Conservation (phyloP, 164 flowering plant genomes). For the Tetracentron sinense region DNA sequence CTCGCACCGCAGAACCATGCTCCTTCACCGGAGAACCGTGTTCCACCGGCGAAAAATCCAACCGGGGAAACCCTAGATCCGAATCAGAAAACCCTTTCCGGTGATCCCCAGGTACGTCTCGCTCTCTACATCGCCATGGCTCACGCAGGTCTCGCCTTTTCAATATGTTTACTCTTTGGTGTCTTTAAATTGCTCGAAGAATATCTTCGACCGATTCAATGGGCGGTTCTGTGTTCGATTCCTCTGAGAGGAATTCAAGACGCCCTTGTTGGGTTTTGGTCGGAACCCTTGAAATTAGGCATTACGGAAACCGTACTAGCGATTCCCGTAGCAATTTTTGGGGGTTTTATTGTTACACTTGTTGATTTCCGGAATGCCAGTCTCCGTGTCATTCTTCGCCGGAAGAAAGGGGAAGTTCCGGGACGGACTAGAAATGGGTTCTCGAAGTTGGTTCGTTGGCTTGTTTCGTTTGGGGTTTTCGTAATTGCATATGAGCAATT, state of each 20-base stretch:
- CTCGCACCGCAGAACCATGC: constrained; percentile 18
- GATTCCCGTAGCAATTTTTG: constrained; percentile 63
- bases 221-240: constrained; percentile 90
- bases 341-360: constrained; percentile 53
- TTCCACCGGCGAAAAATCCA: constrained; percentile 16
- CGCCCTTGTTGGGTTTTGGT: constrained; percentile 76
- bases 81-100: constrained; percentile 25
- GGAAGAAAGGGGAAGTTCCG: constrained; percentile 22
- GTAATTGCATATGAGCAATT: constrained; percentile 59
- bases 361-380: constrained; percentile 48
- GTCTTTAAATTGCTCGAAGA: constrained; percentile 64
- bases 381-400: constrained; percentile 30
- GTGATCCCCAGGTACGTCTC: constrained; percentile 70
- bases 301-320: constrained; percentile 82
- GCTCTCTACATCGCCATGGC: constrained; percentile 99
- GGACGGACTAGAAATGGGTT: constrained; percentile 43
- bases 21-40: too few species aligned
- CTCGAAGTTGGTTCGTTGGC: constrained; percentile 62
- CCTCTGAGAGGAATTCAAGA: constrained; percentile 83
- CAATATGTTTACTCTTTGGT: constrained; percentile 53
- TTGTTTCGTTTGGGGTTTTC: constrained; percentile 71
- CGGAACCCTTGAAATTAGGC: constrained; percentile 69
- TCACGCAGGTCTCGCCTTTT: constrained; percentile 76
- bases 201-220: constrained; percentile 72
- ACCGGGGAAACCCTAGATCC: constrained; percentile 1